Conservation (phyloP, 495 filamentous ascomycete genomes). For the Eremomyces bilateralis region DNA sequence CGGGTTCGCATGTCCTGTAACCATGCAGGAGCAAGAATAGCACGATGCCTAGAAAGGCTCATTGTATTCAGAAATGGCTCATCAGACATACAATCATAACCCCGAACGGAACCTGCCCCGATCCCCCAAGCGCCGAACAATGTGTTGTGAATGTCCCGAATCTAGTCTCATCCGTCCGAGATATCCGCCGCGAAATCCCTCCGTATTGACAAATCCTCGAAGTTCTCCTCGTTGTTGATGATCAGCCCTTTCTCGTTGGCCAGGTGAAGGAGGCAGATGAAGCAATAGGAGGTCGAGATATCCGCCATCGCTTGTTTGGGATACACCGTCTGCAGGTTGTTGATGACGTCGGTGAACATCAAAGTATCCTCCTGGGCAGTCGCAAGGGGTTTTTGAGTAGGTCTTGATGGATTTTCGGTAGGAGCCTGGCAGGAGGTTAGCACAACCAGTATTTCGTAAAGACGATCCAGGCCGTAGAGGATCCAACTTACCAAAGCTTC, state of each 20-base stretch:
- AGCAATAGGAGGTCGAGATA: constrained; percentile 92
- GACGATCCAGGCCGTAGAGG: no score
- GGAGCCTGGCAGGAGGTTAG: neutral
- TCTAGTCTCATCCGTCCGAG: neutral
- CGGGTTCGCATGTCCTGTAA: no score
- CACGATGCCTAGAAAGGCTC: no score
- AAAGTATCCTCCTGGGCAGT: constrained; percentile 27
- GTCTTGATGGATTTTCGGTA: constrained; percentile 5
- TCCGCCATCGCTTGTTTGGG: constrained; percentile 65
- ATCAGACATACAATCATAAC: no score
- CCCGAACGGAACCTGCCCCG: no score
- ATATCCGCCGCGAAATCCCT: constrained; percentile 18
- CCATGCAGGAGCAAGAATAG: no score
- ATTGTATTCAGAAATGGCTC: no score
- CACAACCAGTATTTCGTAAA: neutral
- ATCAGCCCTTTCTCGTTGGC: constrained; percentile 93
- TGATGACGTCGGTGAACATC: constrained; percentile 81
- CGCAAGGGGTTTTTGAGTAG: constrained; percentile 2
- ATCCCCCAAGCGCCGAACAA: no score
- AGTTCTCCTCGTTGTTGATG: constrained; percentile 27
- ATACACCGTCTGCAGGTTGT: constrained; percentile 67
- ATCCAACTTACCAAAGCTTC: no score
- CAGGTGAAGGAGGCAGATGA: constrained; percentile 87
- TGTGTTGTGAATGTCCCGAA: no score
- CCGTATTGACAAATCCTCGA: constrained; percentile 20